These are phyloP conservation scores for Chrysophaeum taylorii DNA, from an alignment of 352 stramenopile genomes.

Conservation along the genomic window DNA sequence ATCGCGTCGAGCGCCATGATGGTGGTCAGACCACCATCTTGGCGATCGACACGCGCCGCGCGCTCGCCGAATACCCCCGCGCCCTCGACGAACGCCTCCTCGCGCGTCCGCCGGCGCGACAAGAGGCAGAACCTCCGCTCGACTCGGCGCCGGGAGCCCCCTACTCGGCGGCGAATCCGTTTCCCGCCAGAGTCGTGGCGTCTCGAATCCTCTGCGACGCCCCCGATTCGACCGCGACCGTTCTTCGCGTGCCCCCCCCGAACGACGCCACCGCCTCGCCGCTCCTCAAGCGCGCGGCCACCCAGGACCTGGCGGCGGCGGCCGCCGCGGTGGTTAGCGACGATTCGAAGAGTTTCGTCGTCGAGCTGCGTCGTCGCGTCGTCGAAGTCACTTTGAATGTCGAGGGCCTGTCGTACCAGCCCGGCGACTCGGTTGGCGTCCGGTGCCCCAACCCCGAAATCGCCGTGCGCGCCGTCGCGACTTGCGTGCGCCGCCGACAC, in stretches of 20 bases:
- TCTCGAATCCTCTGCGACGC: neutral
- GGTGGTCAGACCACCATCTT: neutral
- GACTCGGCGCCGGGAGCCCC: no score
- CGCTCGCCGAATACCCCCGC: neutral
- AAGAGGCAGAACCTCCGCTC: no score
- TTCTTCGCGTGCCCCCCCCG: no score
- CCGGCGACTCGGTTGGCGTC: constrained; percentile 55
- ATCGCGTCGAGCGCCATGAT: neutral
- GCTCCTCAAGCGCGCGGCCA: no score
- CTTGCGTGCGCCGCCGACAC: constrained; percentile 26
- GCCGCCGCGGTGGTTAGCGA: no score
- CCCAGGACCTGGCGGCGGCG: no score
- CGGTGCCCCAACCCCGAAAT: constrained; percentile 40
- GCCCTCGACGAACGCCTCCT: neutral
- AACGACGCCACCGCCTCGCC: no score
- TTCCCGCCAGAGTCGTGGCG: neutral
- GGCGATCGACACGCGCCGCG: neutral
- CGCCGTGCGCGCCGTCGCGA: neutral
- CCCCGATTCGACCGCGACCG: no score
- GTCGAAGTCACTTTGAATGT: constrained; percentile 50
- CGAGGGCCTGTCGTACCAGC: constrained; percentile 50
- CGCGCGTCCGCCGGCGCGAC: no score
- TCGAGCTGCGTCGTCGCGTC: no score
- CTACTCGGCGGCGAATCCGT: neutral
- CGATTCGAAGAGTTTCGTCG: no score